These are phyloP conservation scores for Dentipellis sp. DNA, from an alignment of 768 basidiomycete species.

Conservation along the genomic window DNA sequence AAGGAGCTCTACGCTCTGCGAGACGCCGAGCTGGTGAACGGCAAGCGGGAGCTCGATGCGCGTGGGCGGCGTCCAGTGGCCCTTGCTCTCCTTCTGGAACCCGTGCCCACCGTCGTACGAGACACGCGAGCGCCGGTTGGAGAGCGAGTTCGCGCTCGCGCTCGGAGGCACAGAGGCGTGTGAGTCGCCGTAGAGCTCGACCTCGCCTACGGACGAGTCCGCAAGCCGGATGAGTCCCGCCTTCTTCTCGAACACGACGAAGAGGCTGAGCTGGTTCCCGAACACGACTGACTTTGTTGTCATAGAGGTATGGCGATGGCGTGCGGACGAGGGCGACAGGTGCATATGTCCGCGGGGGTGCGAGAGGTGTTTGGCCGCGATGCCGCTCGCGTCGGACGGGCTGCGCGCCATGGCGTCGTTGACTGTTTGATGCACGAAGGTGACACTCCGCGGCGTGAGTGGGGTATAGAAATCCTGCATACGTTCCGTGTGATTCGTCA, in stretches of 20 bases:
- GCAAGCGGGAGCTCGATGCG: constrained; percentile 38
- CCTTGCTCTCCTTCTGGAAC: constrained; percentile 29
- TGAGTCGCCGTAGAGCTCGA: constrained; percentile 46
- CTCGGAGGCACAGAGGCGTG: constrained; percentile 19
- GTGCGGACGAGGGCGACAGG: constrained; percentile 12
- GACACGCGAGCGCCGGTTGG: constrained; percentile 26
- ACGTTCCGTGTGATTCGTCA: background rate
- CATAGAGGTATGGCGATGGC: constrained; percentile 8
- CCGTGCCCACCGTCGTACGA: constrained; percentile 35
- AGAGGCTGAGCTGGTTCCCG: constrained; percentile 68
- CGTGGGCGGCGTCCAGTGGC: constrained; percentile 41
- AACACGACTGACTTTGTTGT: constrained; percentile 31
- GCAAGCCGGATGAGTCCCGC: constrained; percentile 74
- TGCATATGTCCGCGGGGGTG: constrained; percentile 11
- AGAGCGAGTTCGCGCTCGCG: constrained; percentile 14
- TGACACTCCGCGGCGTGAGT: constrained; percentile 49
- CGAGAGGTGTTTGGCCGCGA: constrained; percentile 9
- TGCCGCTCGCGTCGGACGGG: constrained; percentile 29
- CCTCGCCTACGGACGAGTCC: constrained; percentile 74
- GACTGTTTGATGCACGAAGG: constrained; percentile 63
- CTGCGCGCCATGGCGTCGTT: constrained; percentile 38
- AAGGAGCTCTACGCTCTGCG: constrained; percentile 48
- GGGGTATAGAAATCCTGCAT: constrained; percentile 79
- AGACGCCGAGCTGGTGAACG: constrained; percentile 19
- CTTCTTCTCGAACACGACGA: constrained; percentile 82